phyloP scores from a whole-genome alignment of 352 stramenopile genomes.

The Phytophthora hibernalis region DNA sequence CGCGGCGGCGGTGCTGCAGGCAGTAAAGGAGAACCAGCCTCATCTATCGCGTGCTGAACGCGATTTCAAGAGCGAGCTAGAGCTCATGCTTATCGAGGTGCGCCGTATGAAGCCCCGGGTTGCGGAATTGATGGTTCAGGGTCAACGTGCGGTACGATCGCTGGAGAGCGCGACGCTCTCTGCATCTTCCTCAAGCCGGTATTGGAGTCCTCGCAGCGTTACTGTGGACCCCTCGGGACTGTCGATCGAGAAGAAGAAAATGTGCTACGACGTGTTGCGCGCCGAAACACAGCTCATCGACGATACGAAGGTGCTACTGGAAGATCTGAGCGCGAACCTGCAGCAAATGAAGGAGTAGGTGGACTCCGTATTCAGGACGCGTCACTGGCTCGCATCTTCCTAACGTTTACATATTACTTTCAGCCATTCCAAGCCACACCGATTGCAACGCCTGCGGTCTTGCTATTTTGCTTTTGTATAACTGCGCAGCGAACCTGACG shows the following conservation, averaged over 20 bases:
- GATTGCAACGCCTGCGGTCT: neutral
- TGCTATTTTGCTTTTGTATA: constrained; percentile 23
- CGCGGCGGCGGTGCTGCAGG: constrained; percentile 77
- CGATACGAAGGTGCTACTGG: constrained; percentile 72
- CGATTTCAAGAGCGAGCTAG: constrained; percentile 77
- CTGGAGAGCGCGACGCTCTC: constrained; percentile 49
- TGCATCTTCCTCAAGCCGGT: constrained; percentile 29
- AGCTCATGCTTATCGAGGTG: constrained; percentile 64
- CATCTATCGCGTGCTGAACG: constrained; percentile 77
- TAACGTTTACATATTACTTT: neutral
- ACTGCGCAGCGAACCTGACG: constrained; percentile 42
- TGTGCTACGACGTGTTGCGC: constrained; percentile 83
- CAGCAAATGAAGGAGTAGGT: constrained; percentile 44
- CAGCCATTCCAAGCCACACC: too few relatives aligned
- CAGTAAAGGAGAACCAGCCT: constrained; percentile 85
- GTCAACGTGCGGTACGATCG: constrained; percentile 61
- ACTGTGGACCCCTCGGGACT: constrained; percentile 25
- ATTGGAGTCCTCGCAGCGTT: constrained; percentile 23
- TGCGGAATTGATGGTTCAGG: constrained; percentile 72
- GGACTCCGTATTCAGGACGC: neutral
- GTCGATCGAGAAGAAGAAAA: constrained; percentile 81
- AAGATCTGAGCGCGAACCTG: constrained; percentile 68
- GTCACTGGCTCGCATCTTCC: neutral
- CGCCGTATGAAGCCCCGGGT: constrained; percentile 78
- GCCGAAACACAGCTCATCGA: constrained; percentile 87